Base-by-base conservation (phyloP, 306 rosid species). In the Ammopiptanthus mongolicus region DNA sequence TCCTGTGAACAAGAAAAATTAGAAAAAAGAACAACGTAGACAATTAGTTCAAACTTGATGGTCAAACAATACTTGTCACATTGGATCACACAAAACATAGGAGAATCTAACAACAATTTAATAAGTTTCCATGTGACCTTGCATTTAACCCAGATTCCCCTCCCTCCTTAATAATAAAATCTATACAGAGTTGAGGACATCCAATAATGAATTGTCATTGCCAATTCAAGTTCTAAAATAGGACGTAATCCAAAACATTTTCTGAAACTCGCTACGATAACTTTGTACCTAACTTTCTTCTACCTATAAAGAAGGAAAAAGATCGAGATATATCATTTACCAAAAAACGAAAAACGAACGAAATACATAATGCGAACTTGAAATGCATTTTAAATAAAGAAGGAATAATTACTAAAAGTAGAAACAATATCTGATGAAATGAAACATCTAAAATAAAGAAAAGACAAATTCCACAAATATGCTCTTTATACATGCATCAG, bases 1-100 rank as follows among this genome's bases (percentile, higher is more conserved):
- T 87, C 80, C 87, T 84, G 85, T 67, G 13, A 58, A 21, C 28
- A 23, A 17, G 6, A 17, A 8, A 60, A 19, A 8, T 53, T 67
- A 29, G 29, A 29, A 55, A 31, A 9, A 34, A 5, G 4, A 29
- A 13, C n/a, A 37, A 12, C 4, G 31, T 44, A 64, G 41, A 74
- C 33, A 29, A 0, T 63, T 37, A 39, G 28, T 66, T 53, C 39
- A 58, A 36, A 19, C 37, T n/a, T 19, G 13, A 63, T 53, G 7
- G 18, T 34, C 58, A 4, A 79, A 63, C 59, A 62, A 15, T 46
- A n/a, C 44, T 57, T 36, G 55, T 42, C 34, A 22, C 22, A 53
- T 2, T 1, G 25, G 65, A 28, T 19, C 59, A 42, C 47, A 25
- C 8, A 55, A 42, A 34, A 19, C 10, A 25, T 33, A 28, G 61